Conservation (phyloP, 2,329 filamentous ascomycete species). For the Beauveria sp. region DNA sequence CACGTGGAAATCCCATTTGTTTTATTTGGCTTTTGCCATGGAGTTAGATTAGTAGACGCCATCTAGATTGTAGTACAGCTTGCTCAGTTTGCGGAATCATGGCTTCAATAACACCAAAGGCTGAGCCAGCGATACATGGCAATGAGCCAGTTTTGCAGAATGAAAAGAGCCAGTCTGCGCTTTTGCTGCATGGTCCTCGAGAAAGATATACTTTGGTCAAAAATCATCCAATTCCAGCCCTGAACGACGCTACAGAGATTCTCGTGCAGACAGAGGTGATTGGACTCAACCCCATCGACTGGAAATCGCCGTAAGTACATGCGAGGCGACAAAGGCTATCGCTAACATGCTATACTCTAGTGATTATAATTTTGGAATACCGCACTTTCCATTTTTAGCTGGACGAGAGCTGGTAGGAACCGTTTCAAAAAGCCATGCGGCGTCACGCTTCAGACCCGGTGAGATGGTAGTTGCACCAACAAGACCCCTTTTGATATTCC, state of each 20-base stretch:
- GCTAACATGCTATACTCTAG: neutral
- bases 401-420: conserved; percentile 39
- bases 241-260: conserved; percentile 38
- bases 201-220: neutral
- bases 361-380: conserved; percentile 64
- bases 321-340: neutral
- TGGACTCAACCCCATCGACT: conserved; percentile 70
- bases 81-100: neutral
- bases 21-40: no score
- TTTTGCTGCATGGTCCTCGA: neutral
- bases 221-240: conserved; percentile 36
- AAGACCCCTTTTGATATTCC: no score
- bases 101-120: neutral
- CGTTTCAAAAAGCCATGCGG: neutral
- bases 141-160: neutral
- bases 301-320: conserved; percentile 58
- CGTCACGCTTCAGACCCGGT: conserved; percentile 45
- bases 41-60: no score
- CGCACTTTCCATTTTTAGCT: conserved; percentile 59
- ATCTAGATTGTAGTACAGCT: no score
- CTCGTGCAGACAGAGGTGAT: conserved; percentile 58
- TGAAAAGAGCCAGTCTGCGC: neutral
- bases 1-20: neutral
- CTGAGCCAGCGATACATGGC: neutral
- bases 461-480: conserved; percentile 42